phyloP scores from a whole-genome alignment of 129 eudicot species.

The carrot (Daucus carota) region DH1_v3.0 NC_030381.2:33577501-33578000 shows the following conservation, averaged over 20 bases:
- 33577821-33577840: slow-evolving; percentile 19
- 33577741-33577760: slow-evolving; percentile 23
- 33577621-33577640: not conserved
- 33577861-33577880: slow-evolving; percentile 7
- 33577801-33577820: not conserved
- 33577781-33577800: not conserved
- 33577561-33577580: slow-evolving; percentile 30
- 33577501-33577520: no score
- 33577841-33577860: slow-evolving; percentile 35
- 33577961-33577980: no score
- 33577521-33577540: not conserved
- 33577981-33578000: no score
- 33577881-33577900: not conserved
- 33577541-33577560: slow-evolving; percentile 25
- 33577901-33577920: slow-evolving; percentile 13
- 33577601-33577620: slow-evolving; percentile 46
- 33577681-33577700: slow-evolving; percentile 14
- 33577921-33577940: slow-evolving; percentile 7
- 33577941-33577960: not conserved
- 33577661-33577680: slow-evolving; percentile 26
- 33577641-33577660: slow-evolving; percentile 20
- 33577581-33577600: slow-evolving; percentile 47
- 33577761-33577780: slow-evolving; percentile 10
- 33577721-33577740: slow-evolving; percentile 4
- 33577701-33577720: slow-evolving; percentile 7